Evolutionary conservation across 768 basidiomycete species (phyloP).

Genomic region (Phlegmacium glaucopus): DNA sequence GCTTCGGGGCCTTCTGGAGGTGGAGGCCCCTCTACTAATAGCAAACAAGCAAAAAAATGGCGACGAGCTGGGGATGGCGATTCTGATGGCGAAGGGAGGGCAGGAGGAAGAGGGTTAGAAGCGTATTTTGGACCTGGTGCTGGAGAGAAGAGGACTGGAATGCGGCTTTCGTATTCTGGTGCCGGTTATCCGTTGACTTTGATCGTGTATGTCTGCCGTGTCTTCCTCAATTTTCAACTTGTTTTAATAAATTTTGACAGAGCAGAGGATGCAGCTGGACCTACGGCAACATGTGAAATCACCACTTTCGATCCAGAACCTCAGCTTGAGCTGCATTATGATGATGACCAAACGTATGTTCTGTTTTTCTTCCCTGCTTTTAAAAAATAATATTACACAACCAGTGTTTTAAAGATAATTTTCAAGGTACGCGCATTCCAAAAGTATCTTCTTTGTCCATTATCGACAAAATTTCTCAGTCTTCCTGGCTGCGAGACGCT

Average conservation of each 20-base stretch:
- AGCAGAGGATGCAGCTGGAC: constrained; percentile 75
- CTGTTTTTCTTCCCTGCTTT: constrained; percentile 15
- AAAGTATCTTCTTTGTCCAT: neutral
- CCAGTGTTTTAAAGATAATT: constrained; percentile 76
- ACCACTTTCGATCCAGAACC: constrained; percentile 83
- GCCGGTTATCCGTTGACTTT: constrained; percentile 75
- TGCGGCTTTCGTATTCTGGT: constrained; percentile 83
- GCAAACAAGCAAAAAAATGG: constrained; percentile 1
- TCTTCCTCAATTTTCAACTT: neutral
- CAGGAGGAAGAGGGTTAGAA: constrained; percentile 48
- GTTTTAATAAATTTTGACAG: constrained; percentile 30
- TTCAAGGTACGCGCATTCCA: constrained; percentile 56
- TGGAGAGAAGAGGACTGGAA: constrained; percentile 69
- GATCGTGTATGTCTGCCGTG: constrained; percentile 58
- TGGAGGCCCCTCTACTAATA: neutral
- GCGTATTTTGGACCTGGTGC: constrained; percentile 44
- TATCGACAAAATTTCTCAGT: constrained; percentile 33
- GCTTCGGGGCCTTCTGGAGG: constrained; percentile 4
- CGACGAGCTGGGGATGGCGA: constrained; percentile 30
- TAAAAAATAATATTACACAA: neutral
- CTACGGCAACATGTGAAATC: constrained; percentile 85
- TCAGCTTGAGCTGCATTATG: constrained; percentile 76
- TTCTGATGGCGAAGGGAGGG: constrained; percentile 39
- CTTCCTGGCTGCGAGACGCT: constrained; percentile 92
- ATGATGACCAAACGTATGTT: constrained; percentile 57